Percentiles rank a stretch among this genome's conserved stretches.
phyloP scores from a whole-genome alignment of 257 asterid genomes.

The Solanum etuberosum region DNA sequence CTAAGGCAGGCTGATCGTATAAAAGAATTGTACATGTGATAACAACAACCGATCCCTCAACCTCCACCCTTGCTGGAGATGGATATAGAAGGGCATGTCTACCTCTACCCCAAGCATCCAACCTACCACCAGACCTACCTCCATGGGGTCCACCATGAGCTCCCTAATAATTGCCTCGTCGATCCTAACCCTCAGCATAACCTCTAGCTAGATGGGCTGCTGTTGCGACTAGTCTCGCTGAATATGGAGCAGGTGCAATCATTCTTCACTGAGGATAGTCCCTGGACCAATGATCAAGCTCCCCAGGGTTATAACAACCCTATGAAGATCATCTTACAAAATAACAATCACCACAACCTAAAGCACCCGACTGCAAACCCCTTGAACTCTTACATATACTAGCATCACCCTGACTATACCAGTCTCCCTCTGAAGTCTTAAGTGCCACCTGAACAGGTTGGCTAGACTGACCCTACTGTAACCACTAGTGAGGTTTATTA shows the following conservation, averaged over 20 bases:
- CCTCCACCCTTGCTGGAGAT: not conserved
- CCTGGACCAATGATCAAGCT: not conserved
- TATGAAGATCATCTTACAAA: not conserved
- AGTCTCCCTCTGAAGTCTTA: too few species aligned
- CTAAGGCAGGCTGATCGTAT: too few species aligned
- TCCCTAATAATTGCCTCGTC: not conserved
- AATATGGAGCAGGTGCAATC: not conserved
- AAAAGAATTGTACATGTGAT: too few species aligned
- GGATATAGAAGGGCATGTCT: too few species aligned
- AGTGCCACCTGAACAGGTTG: not conserved
- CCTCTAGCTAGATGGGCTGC: not conserved
- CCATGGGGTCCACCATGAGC: not conserved
- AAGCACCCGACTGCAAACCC: too few species aligned
- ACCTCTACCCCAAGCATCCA: not conserved
- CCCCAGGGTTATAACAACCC: not conserved
- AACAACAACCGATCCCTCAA: too few species aligned
- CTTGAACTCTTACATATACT: too few species aligned
- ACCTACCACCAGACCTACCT: not conserved
- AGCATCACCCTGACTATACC: not conserved
- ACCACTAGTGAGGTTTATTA: not conserved
- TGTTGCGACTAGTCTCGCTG: not conserved
- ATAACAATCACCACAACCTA: not conserved
- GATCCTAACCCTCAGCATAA: not conserved
- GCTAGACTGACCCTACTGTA: too few species aligned
- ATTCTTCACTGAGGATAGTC: not conserved